Base-by-base conservation (phyloP, 2,329 filamentous ascomycete species). In the Graphium sp. region DNA sequence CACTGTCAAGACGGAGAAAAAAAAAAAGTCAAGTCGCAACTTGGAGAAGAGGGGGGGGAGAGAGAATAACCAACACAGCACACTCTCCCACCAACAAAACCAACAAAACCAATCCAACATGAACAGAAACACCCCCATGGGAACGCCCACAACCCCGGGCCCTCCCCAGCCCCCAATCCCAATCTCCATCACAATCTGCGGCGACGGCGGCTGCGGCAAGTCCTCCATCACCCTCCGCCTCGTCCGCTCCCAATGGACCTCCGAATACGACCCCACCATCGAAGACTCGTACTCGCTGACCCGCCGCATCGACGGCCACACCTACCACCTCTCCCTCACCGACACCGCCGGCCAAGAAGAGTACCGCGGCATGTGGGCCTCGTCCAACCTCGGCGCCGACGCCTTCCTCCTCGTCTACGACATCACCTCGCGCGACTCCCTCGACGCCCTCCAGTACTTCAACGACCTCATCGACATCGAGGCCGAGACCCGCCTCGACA, bases 281-380 rank as follows among this genome's bases (percentile, higher is more conserved):
- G 76, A 83, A 53, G 81, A 89, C 60, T 83, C 76, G 40, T 89
- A 89, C 60, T 77, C 71, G 42, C 74, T 89, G 36, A 85, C 80
- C 28, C 77, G 81, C 39, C 68, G 65, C 41, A 73, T 89, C 48
- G 80, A 87, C 42, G 81, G 81, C 44, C 64, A 87, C 30, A 73
- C 70, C 28, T 87, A 85, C 61, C 76, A 81, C 49, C 71, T 89
- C 20, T 63, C 66, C 27, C 65, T 89, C 28, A 87, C 79, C 34
- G 81, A 89, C 57, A 87, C 81, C 2, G 81, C 81, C 16, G 81
- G 81, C n/a, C 81, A 89, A 50, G 81, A 89, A 54, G 81, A 89
- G 55, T 89, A 89, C 56, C 75, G 81, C 39, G 75, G 78, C 41
- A 80, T 89, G 60, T 89, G 81, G 81, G 79, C 78, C 2, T 65